Evolutionary conservation across 2,329 filamentous ascomycete species (phyloP), one percentile per base, ranked within the genome.

Genomic region (Calcarisporium arbuscula): DNA sequence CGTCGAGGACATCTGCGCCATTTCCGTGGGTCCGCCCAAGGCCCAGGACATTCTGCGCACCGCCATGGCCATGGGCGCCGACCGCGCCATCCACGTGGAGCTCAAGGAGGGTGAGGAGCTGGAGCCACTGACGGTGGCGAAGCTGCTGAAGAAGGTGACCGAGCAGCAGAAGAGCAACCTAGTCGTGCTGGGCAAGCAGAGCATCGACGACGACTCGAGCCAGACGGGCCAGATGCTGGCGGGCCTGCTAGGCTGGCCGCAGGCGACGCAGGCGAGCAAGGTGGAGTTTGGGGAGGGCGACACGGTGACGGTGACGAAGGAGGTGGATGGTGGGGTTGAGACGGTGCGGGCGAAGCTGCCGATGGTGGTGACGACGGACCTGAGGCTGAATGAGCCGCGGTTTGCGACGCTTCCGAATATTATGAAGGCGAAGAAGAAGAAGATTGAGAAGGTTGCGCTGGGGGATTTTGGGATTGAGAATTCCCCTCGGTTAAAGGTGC

Each of bases 351-450:
- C 85, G 2, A 85, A 83, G 68, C 65, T 98, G 62, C 92, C 92
- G 1, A 80, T 96, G 80, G 69, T 98, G 34, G 85, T 98, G 50
- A 98, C 92, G 42, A 95, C 92, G 42, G 92, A 98, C 68, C 62
- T 98, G 65, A 70, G 92, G 34, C 68, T 98, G 60, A 98, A 98
- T 57, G 87, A 94, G 75, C 92, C 92, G 40, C 72, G 92, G 45
- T 98, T 95, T 61, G 92, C 90, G 16, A 95, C 80, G 62, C 62
- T 98, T 75, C 90, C 89, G 32, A 96, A 96, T 59, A 96, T 98
- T 47, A 98, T 98, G 92, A 98, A 96, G 82, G 92, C 92, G 34
- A 98, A 98, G 84, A 98, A 96, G 85, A 98, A 98, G 83, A 85
- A 85, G 55, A 56, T 98, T 50, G 87, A 92, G 53, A 96, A 95